Evolutionary conservation across 441 rosid genomes (phyloP), one percentile per base, ranked within the genome.

Genomic region (Capsella rubella): DNA sequence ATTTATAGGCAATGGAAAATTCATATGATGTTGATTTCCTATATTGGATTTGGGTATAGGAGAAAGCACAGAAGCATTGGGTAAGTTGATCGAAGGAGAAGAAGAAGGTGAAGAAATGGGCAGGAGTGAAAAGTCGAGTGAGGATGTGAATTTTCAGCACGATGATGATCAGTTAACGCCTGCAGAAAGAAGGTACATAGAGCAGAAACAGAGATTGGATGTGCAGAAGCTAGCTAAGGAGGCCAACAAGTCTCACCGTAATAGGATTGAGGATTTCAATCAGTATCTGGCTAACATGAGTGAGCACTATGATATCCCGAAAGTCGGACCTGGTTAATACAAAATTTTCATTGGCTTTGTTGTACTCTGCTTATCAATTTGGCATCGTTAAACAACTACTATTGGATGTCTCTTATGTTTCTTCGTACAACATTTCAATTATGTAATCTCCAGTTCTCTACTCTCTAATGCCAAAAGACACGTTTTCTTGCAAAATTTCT

Each of bases 211-310:
- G 76, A 77, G 78, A 66, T 77, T 85, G n/a, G 87, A 89, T 74
- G 81, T 80, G 13, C 80, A 89, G 59, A 85, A 82, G 28, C 78
- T 87, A 77, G 84, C 85, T 4, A 87, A 86, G 78, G 84, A 80
- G 52, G 90, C 88, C 1, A 78, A 82, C 70, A 87, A 85, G 67
- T 87, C 91, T 42, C 91, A 89, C 67, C 89, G 88, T 4, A 87
- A 89, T 74, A 80, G 86, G 74, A 87, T 89, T 73, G 89, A 84
- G 53, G 89, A 86, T 67, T 88, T 82, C 78, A 86, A 83, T 69
- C 90, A 83, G 78, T 86, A 83, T 77, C 85, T 88, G 5, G 91
- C 89, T 13, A 89, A 84, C 79, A 85, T 89, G 87, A 89, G 87
- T 21, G 91, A 89, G 80, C 91, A 87, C 74, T 84, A 87, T 13